A percentile compares a stretch with the other conserved stretches of the same genome.
phyloP scores from a whole-genome alignment of 2,329 filamentous ascomycete species.

The Herpotrichia juniperi region DNA sequence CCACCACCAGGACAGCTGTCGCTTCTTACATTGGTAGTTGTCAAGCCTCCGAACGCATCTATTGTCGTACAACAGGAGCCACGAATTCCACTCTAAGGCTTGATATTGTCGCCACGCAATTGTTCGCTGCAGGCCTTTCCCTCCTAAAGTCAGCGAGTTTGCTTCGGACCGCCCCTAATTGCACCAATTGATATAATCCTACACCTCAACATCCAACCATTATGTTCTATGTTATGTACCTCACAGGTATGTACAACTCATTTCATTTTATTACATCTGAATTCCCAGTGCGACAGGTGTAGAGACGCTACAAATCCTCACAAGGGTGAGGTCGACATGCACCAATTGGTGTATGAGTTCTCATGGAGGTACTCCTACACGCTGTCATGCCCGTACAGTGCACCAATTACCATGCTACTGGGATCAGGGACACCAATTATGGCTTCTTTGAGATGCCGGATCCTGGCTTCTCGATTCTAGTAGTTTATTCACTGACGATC shows the following conservation, averaged over 20 bases:
- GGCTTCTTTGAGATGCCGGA: constrained; percentile 4
- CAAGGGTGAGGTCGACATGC: constrained; percentile 10
- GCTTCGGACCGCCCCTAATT: constrained; percentile 29
- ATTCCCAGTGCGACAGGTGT: constrained; percentile 13
- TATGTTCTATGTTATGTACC: constrained; percentile 54
- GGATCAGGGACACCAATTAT: constrained; percentile 5
- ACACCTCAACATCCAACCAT: constrained; percentile 28
- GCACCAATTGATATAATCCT: constrained; percentile 29
- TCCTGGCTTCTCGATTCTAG: constrained; percentile 3
- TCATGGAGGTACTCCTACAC: constrained; percentile 4
- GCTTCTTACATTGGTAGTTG: constrained; percentile 43
- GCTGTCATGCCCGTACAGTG: constrained; percentile 12
- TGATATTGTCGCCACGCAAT: constrained; percentile 37
- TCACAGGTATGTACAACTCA: constrained; percentile 45
- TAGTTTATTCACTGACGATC: constrained; percentile 45
- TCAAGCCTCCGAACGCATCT: constrained; percentile 34
- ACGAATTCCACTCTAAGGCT: constrained; percentile 36
- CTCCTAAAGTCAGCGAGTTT: constrained; percentile 29
- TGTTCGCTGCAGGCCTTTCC: constrained; percentile 25
- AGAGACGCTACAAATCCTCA: constrained; percentile 11
- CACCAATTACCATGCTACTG: constrained; percentile 18
- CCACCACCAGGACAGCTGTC: constrained; percentile 43
- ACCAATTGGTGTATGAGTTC: constrained; percentile 18
- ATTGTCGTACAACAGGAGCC: constrained; percentile 46
- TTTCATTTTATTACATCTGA: constrained; percentile 14